A percentile compares a stretch with the other conserved stretches of the same genome.
These are phyloP conservation scores for Tulasnella sp. DNA, from an alignment of 768 basidiomycete species.

Conservation along the genomic window DNA sequence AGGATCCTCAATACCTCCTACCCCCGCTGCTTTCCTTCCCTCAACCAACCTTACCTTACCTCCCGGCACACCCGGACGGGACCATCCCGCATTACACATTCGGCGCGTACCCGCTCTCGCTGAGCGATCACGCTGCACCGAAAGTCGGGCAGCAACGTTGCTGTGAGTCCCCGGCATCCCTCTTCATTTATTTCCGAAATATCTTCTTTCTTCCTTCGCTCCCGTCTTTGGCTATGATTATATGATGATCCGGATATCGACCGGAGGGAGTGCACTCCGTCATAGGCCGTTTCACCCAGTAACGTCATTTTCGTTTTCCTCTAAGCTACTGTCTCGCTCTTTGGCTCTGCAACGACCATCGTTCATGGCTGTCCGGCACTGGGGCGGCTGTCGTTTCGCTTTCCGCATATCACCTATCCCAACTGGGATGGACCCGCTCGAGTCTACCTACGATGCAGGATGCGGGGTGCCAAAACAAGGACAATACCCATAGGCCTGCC, in stretches of 20 bases:
- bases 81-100: constrained; percentile 23
- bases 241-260: background rate
- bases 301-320: background rate
- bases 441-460: background rate
- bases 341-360: background rate
- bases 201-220: background rate
- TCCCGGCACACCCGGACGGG: constrained; percentile 6
- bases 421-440: background rate
- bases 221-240: background rate
- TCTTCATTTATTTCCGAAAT: background rate
- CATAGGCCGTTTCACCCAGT: background rate
- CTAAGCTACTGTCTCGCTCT: background rate
- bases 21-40: constrained; percentile 15
- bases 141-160: constrained; percentile 32
- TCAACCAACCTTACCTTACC: background rate
- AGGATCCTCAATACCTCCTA: constrained; percentile 3
- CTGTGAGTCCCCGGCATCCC: constrained; percentile 23
- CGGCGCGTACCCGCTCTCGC: constrained; percentile 5
- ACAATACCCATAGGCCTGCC: background rate
- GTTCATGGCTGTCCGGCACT: background rate
- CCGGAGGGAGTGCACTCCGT: background rate
- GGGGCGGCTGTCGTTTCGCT: too few species aligned
- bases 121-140: constrained; percentile 17
- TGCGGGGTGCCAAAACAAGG: background rate
- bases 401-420: background rate